Conservation (phyloP, 2,329 filamentous ascomycete genomes). For the Aspergillus latus region DNA sequence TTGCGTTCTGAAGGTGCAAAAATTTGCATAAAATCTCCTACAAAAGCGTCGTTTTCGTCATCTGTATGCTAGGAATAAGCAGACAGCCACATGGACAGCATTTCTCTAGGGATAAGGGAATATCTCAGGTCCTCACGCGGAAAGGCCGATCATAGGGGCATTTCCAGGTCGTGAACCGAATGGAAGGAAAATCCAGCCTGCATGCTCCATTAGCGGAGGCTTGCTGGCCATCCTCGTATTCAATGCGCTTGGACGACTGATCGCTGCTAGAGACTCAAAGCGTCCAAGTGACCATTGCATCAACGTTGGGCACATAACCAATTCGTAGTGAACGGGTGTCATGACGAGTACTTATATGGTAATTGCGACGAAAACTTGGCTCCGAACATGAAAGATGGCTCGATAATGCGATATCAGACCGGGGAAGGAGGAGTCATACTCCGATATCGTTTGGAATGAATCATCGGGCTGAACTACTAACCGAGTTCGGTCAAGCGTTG, state of each 20-base stretch:
- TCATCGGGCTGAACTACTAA: slow-evolving; percentile 11
- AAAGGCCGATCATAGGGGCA: not conserved
- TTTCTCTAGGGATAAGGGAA: too few species aligned
- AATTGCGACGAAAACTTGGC: not conserved
- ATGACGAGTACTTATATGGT: slow-evolving; percentile 7
- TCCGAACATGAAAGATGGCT: not conserved
- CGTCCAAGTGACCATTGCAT: not conserved
- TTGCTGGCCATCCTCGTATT: not conserved
- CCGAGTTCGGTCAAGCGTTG: slow-evolving; percentile 29
- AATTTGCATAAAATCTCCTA: not conserved
- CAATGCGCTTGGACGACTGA: too few species aligned
- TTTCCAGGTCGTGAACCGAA: not conserved
- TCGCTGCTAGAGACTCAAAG: not conserved
- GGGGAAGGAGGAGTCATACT: slow-evolving; percentile 1
- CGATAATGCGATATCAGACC: not conserved
- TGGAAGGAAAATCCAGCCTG: not conserved
- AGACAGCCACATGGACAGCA: not conserved
- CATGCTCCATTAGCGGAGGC: too few species aligned
- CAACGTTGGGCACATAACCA: not conserved
- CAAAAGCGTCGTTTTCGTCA: not conserved
- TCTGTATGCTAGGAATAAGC: not conserved
- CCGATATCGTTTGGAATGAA: slow-evolving; percentile 17
- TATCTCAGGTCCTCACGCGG: too few species aligned
- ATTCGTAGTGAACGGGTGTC: not conserved
- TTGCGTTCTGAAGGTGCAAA: not conserved